phyloP scores from a whole-genome alignment of 1,139 yeast species.

The Sporopachydermia cereana region DNA sequence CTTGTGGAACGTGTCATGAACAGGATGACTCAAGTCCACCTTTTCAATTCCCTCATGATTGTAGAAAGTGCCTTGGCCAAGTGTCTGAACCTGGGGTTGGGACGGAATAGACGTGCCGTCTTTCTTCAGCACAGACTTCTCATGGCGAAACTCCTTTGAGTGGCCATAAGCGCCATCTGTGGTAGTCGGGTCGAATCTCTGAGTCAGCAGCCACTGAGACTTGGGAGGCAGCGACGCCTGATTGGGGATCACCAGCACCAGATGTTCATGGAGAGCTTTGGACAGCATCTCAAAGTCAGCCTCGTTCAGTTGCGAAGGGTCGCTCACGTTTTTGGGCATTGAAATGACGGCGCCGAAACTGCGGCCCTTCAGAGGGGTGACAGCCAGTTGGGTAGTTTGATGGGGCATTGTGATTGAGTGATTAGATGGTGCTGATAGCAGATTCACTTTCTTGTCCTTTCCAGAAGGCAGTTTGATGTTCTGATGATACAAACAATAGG shows the following conservation, averaged over 20 bases:
- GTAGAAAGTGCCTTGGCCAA: constrained; percentile 67
- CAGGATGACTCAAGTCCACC: constrained; percentile 65
- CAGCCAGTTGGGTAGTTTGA: constrained; percentile 10
- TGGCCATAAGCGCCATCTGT: constrained; percentile 66
- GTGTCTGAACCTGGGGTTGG: constrained; percentile 82
- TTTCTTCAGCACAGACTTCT: constrained; percentile 60
- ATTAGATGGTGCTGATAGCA: too few relatives aligned
- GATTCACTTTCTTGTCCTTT: too few relatives aligned
- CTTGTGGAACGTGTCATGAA: constrained; percentile 71
- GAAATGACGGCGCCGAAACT: constrained; percentile 59
- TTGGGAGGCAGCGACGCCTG: constrained; percentile 56
- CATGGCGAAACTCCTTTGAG: constrained; percentile 73
- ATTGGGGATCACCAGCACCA: constrained; percentile 62
- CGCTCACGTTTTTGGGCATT: constrained; percentile 56
- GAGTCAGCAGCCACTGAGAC: constrained; percentile 64
- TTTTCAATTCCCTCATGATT: constrained; percentile 61
- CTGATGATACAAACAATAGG: too few relatives aligned
- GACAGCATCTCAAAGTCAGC: constrained; percentile 50
- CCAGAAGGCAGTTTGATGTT: too few relatives aligned
- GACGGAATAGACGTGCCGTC: constrained; percentile 71
- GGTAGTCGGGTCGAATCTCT: constrained; percentile 66
- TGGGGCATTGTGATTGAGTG: background rate
- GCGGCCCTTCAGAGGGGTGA: constrained; percentile 37
- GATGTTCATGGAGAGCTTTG: constrained; percentile 52
- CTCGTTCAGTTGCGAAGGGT: constrained; percentile 61